Conservation (phyloP, 2,329 filamentous ascomycete genomes). For the Ophiosphaerella herpotricha region DNA sequence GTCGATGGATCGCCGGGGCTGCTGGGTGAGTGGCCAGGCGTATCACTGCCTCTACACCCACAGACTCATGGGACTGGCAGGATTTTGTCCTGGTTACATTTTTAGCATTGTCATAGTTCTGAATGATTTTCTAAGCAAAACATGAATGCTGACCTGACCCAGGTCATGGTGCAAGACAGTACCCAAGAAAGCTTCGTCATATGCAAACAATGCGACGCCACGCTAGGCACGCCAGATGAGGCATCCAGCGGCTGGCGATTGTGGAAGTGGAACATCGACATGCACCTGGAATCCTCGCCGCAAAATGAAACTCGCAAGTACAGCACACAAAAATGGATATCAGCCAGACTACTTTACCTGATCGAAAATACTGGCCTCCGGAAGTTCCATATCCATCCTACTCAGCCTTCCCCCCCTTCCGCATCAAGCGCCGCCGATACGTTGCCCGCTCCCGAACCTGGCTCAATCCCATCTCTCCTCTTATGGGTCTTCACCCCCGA, state of each 20-base stretch:
- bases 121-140: not conserved
- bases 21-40: constrained; percentile 33
- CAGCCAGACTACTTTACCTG: constrained; percentile 60
- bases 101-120: not conserved
- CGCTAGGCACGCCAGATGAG: constrained; percentile 50
- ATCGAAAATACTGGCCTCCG: constrained; percentile 61
- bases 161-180: constrained; percentile 11
- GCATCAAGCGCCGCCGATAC: not conserved
- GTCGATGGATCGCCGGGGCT: constrained; percentile 36
- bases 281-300: constrained; percentile 17
- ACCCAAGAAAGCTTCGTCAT: constrained; percentile 18
- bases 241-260: constrained; percentile 53
- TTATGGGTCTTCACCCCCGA: constrained; percentile 67
- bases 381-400: constrained; percentile 59
- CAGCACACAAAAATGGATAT: constrained; percentile 51
- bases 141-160: constrained; percentile 11
- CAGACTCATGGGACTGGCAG: constrained; percentile 39
- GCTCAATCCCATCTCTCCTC: constrained; percentile 37
- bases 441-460: not conserved
- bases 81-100: constrained; percentile 42
- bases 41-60: constrained; percentile 40
- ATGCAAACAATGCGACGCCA: constrained; percentile 47
- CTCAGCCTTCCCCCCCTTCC: not conserved
- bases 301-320: constrained; percentile 20
- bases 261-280: constrained; percentile 54